phyloP scores from a whole-genome alignment of 2,329 filamentous ascomycete species.

The Monascus ruber region DNA sequence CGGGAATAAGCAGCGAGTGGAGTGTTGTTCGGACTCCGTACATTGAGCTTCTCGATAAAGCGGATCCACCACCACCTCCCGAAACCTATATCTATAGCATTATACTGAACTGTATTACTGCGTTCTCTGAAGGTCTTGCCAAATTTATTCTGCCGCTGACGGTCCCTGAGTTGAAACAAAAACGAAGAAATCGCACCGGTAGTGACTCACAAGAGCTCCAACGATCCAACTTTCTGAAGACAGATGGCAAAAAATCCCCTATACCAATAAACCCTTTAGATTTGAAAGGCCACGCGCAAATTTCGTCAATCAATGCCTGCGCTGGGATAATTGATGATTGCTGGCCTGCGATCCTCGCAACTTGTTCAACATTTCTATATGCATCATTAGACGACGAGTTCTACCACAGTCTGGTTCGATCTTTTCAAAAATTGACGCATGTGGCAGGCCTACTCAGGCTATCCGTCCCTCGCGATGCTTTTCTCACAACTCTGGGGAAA shows the following conservation, averaged over 20 bases:
- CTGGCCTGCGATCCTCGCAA: constrained; percentile 91
- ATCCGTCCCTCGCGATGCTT: constrained; percentile 78
- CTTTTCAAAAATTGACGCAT: constrained; percentile 91
- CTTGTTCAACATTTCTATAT: constrained; percentile 90
- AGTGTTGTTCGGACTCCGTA: constrained; percentile 77
- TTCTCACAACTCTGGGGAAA: constrained; percentile 87
- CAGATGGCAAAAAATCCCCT: constrained; percentile 16
- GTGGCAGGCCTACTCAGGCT: constrained; percentile 82
- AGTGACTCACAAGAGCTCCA: constrained; percentile 17
- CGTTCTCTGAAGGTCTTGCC: constrained; percentile 80
- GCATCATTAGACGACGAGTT: constrained; percentile 86
- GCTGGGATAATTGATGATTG: constrained; percentile 78
- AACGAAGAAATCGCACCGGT: constrained; percentile 29
- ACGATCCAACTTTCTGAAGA: constrained; percentile 18
- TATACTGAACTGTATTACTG: constrained; percentile 77
- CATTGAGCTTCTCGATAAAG: constrained; percentile 90
- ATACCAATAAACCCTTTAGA: constrained; percentile 69
- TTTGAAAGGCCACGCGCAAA: constrained; percentile 60
- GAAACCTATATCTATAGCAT: constrained; percentile 92
- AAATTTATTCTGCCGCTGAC: constrained; percentile 89
- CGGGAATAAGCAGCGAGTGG: constrained; percentile 82
- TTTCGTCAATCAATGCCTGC: constrained; percentile 61
- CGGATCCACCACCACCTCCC: constrained; percentile 67
- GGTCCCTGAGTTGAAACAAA: constrained; percentile 58
- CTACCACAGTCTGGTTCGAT: constrained; percentile 81